A percentile compares a stretch with the other conserved stretches of the same genome.
These are phyloP conservation scores for Ophiostoma angusticollis DNA, from an alignment of 2,329 filamentous ascomycete species.

Conservation along the genomic window DNA sequence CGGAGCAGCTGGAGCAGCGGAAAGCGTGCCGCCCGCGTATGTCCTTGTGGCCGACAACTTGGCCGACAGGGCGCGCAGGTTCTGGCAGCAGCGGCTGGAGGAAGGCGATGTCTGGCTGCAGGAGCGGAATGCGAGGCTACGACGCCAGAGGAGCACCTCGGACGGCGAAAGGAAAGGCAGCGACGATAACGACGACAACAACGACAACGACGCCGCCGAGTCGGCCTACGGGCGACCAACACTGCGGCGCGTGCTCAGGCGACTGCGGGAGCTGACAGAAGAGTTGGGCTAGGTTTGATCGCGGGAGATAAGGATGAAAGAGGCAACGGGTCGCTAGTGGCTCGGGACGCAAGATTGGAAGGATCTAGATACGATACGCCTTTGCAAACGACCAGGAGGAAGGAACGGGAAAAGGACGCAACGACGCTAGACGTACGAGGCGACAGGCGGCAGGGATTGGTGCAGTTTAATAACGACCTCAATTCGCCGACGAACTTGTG, in stretches of 20 bases:
- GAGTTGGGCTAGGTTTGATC: neutral
- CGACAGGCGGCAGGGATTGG: no score
- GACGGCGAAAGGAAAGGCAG: neutral
- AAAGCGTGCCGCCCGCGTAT: neutral
- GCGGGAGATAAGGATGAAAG: neutral
- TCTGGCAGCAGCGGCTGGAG: slow-evolving; percentile 5
- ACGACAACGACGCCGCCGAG: neutral
- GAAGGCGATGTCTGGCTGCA: slow-evolving; percentile 6
- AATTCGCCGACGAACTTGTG: no score
- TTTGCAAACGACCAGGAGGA: no score
- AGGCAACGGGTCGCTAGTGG: no score
- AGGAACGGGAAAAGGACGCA: no score
- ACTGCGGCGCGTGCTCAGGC: neutral
- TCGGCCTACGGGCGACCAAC: slow-evolving; percentile 6
- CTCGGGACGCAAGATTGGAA: no score
- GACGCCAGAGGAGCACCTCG: neutral
- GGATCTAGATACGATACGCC: no score
- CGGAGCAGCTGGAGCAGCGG: neutral
- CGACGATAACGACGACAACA: neutral
- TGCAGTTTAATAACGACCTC: no score
- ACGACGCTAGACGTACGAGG: no score
- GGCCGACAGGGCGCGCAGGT: neutral
- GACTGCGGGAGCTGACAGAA: slow-evolving; percentile 1
- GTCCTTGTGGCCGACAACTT: slow-evolving; percentile 2
- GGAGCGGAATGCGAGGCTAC: neutral